Evolutionary conservation across 306 rosid species (phyloP), one percentile per base, ranked within the genome.

Genomic region (Hippophae tibetana): DNA sequence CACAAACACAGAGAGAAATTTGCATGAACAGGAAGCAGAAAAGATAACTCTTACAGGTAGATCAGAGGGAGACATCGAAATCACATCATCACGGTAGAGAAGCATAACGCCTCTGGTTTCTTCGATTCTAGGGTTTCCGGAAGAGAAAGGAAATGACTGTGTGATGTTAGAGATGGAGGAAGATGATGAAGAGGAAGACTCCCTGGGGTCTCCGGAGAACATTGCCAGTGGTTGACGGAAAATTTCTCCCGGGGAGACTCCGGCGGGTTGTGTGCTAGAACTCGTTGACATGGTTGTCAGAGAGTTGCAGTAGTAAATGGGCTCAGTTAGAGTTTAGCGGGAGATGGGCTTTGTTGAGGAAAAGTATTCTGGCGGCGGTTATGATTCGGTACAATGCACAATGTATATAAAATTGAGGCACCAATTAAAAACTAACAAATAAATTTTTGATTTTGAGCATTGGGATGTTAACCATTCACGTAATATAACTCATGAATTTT

Each of bases 91-190:
- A 54, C 84, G 81, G 69, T 70, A 83, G 59, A 92, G 95, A 66
- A 81, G 89, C 84, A 92, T 85, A 78, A 87, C 85, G 56, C 98
- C 98, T 7, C 89, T 81, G 42, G 86, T 81, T 69, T 92, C 98
- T 47, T 92, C 98, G 60, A 92, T 83, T 82, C 95, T 92, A 79
- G 96, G 96, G 89, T 92, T 92, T 76, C 98, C 98, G 10, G 96
- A 92, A 53, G 95, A 92, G 93, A 92, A 92, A 47, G 77, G 90
- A 60, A 81, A 81, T 43, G 81, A 79, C 61, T 84, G 85, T 11
- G 86, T 78, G 58, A 71, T 40, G 62, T 66, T 55, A 6, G 92
- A 66, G 18, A 83, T 71, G 5, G 89, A 77, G 43, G 81, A 78
- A 0, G 95, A 78, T 0, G 77, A 80, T 0, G 74, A 76, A 1